These are phyloP conservation scores for Picea glauca DNA, from an alignment of 75 land plant species.

Conservation along the genomic window DNA sequence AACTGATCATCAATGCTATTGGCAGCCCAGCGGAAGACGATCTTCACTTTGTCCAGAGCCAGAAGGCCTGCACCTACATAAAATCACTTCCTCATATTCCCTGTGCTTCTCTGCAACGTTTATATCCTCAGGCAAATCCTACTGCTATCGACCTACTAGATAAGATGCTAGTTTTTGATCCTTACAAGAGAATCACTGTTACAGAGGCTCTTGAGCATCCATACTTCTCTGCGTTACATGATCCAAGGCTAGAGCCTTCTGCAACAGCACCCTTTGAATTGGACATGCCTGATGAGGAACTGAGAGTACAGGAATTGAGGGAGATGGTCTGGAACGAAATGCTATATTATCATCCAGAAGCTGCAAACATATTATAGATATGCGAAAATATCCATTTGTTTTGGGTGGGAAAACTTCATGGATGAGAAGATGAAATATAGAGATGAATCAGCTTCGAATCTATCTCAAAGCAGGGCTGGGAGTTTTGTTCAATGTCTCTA, in stretches of 20 bases:
- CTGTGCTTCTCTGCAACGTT: slow-evolving; percentile 40
- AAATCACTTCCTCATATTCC: slow-evolving; percentile 55
- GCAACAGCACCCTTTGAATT: slow-evolving; percentile 57
- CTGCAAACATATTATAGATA: slow-evolving; percentile 16
- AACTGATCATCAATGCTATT: slow-evolving; percentile 54
- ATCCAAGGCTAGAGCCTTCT: slow-evolving; percentile 55
- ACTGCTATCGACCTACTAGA: slow-evolving; percentile 75
- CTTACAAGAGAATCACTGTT: slow-evolving; percentile 71
- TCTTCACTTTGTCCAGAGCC: slow-evolving; percentile 63
- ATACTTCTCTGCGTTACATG: slow-evolving; percentile 72
- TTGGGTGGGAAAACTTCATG: too few relatives aligned
- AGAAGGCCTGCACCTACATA: slow-evolving; percentile 71
- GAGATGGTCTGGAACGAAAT: slow-evolving; percentile 85
- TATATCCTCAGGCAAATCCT: slow-evolving; percentile 78
- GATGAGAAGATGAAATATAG: too few relatives aligned
- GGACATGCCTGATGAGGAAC: slow-evolving; percentile 61
- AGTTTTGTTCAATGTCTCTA: too few relatives aligned
- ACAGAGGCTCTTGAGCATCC: slow-evolving; percentile 84
- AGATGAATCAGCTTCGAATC: too few relatives aligned
- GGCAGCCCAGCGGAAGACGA: slow-evolving; percentile 76
- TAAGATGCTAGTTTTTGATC: slow-evolving; percentile 89
- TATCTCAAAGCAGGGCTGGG: too few relatives aligned
- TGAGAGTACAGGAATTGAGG: slow-evolving; percentile 58
- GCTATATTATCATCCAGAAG: slow-evolving; percentile 78
- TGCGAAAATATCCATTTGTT: neutral